Evolutionary conservation across 2,329 filamentous ascomycete species (phyloP), one percentile per base, ranked within the genome.

Genomic region (Stenocarpella maydis): DNA sequence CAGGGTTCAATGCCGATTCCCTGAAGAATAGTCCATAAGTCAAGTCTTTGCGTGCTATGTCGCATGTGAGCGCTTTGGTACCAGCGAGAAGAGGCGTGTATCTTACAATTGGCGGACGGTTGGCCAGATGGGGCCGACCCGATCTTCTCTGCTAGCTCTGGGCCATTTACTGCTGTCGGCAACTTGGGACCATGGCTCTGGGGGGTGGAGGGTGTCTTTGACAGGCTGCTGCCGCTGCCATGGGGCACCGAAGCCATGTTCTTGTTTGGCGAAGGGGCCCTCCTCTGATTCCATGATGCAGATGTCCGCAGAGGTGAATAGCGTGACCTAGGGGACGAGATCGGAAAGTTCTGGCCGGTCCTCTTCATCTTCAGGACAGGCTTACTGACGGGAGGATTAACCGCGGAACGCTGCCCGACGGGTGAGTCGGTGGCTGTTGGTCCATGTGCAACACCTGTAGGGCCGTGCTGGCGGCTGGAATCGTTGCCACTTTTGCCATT

Each of bases 291-390:
- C 6, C 54, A 24, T 7, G 63, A 64, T 28, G 52, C 21, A 19
- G 52, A 34, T 43, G 21, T 41, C 24, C 52, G 65, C 34, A 67
- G 21, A 37, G 52, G 65, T 7, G 64, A 47, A 47, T 50, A 45
- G n/a, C n/a, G n/a, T 19, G 65, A 58, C 28, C 34, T 47, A 6
- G 31, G 34, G n/a, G 54, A 26, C 15, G 63, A 58, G 19, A 71
- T 31, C 5, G 69, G 67, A 28, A 69, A 67, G 55, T 63, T 69
- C 41, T 71, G 69, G 41, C 69, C 69, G 12, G 69, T 71, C 47
- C 69, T 69, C 43, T 55, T 71, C 69, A 71, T 71, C 49, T 69
- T 71, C 41, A 71, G 19, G 5, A 69, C 49, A 8, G 66, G 69
- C 34, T 69, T 71, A 6, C 19, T 53, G 31, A n/a, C 9, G 10